A percentile compares a stretch with the other conserved stretches of the same genome.
Evolutionary conservation across 2,329 filamentous ascomycete species (phyloP).

Genomic region (Dendryphion nanum): DNA sequence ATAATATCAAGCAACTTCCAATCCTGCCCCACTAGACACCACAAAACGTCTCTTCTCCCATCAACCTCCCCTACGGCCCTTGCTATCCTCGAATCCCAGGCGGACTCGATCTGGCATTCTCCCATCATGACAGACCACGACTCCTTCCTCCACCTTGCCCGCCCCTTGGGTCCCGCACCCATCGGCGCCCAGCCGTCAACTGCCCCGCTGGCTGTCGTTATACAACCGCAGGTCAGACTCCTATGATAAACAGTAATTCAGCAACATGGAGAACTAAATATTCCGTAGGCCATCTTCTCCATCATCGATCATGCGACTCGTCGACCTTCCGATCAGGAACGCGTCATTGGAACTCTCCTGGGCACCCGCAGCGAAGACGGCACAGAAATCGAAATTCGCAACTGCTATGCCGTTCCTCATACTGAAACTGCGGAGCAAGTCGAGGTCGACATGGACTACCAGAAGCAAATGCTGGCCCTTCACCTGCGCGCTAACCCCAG

Average conservation of each 20-base stretch:
- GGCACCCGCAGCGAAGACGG: conserved; percentile 94
- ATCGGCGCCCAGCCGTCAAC: conserved; percentile 80
- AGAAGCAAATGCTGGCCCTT: conserved; percentile 97
- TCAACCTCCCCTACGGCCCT: conserved; percentile 12
- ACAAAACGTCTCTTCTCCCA: conserved; percentile 10
- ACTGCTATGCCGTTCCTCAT: conserved; percentile 96
- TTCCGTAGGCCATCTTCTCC: conserved; percentile 59
- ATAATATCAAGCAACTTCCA: conserved; percentile 24
- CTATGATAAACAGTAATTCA: not conserved
- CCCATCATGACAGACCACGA: conserved; percentile 77
- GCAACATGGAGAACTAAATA: not conserved
- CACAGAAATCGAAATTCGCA: conserved; percentile 91
- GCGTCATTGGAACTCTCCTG: conserved; percentile 94
- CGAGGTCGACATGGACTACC: conserved; percentile 99
- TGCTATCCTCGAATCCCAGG: conserved; percentile 6
- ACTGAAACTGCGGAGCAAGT: conserved; percentile 98
- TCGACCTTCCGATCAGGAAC: conserved; percentile 86
- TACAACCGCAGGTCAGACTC: conserved; percentile 79
- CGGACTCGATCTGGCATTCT: conserved; percentile 26
- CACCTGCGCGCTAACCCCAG: conserved; percentile 92
- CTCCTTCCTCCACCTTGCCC: conserved; percentile 90
- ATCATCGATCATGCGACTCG: conserved; percentile 87
- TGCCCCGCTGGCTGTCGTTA: conserved; percentile 87
- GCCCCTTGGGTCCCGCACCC: conserved; percentile 80
- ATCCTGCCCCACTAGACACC: conserved; percentile 11